Percentiles rank a stretch among this genome's conserved stretches.
These are phyloP conservation scores for Smittium mucronatum DNA, from an alignment of 371 early-diverging fungal genomes.

Conservation along the genomic window DNA sequence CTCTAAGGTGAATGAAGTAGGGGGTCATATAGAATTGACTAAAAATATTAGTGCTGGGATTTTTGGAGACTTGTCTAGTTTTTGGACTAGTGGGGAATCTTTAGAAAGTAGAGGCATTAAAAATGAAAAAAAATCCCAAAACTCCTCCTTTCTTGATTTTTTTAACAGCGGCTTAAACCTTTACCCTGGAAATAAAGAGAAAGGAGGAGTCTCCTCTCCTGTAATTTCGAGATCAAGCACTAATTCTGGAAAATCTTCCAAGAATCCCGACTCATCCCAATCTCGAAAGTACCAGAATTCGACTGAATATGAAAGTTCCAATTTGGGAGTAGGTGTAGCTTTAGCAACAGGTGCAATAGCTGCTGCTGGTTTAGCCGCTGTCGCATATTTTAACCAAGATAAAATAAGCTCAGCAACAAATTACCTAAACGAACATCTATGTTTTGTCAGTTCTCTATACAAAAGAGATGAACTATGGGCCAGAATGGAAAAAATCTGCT, in stretches of 20 bases:
- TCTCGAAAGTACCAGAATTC: not conserved
- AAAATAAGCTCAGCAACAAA: conserved; percentile 1
- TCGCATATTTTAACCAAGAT: not conserved
- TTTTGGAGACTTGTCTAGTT: not conserved
- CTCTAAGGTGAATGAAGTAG: not conserved
- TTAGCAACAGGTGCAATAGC: not conserved
- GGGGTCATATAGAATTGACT: not conserved
- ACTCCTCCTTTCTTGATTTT: not conserved
- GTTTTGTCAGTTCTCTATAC: conserved; percentile 7
- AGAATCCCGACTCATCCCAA: not conserved
- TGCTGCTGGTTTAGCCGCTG: conserved; percentile 2
- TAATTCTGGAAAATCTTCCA: not conserved
- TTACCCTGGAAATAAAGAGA: not conserved
- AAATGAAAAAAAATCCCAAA: not conserved
- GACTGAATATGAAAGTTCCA: not conserved
- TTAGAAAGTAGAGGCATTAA: not conserved
- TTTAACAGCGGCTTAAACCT: not conserved
- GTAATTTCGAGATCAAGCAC: not conserved
- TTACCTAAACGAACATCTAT: conserved; percentile 2
- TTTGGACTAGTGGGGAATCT: too few species aligned
- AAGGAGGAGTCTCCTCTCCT: not conserved
- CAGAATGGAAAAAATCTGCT: not conserved
- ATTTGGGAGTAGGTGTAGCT: not conserved
- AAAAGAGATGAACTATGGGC: not conserved
- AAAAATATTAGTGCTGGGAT: not conserved